Percentiles rank a stretch among this genome's conserved stretches.
These are phyloP conservation scores for Colletotrichum eleusines DNA, from an alignment of 2,329 filamentous ascomycete species.

Conservation along the genomic window DNA sequence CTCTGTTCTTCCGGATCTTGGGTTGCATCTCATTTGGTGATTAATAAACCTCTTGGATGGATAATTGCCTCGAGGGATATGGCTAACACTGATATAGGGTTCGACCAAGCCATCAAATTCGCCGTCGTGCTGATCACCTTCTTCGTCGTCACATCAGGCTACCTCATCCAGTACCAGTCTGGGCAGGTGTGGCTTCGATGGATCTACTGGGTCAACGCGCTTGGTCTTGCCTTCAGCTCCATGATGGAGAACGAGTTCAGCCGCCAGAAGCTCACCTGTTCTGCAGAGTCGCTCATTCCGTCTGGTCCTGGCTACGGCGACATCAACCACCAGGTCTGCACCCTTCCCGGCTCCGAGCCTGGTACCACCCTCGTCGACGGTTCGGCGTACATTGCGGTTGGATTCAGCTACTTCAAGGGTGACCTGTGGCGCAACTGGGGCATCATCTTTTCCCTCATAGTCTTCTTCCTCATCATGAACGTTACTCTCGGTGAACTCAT, in stretches of 20 bases:
- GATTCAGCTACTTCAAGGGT: conserved; percentile 73
- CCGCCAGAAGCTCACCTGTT: conserved; percentile 76
- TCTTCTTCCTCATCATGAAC: conserved; percentile 81
- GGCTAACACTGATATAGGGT: conserved; percentile 50
- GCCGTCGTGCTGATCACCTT: conserved; percentile 83
- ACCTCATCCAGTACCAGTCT: conserved; percentile 82
- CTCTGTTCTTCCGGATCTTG: conserved; percentile 80
- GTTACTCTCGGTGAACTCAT: conserved; percentile 83
- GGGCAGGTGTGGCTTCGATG: conserved; percentile 83
- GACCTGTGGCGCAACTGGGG: conserved; percentile 88
- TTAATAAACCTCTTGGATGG: too few species aligned
- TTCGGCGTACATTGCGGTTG: conserved; percentile 74
- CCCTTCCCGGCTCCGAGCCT: conserved; percentile 76
- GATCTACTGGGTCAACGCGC: conserved; percentile 82
- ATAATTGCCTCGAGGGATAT: too few species aligned
- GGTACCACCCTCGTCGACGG: conserved; percentile 76
- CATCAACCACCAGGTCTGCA: conserved; percentile 83
- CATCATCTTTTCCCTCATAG: conserved; percentile 81
- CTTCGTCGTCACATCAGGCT: conserved; percentile 85
- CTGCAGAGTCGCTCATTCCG: conserved; percentile 75
- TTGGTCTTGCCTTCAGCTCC: conserved; percentile 80
- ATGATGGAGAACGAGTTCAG: conserved; percentile 92
- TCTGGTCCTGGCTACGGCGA: conserved; percentile 77
- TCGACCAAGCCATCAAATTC: conserved; percentile 87
- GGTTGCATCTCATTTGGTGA: conserved; percentile 69